Evolutionary conservation across 2,329 filamentous ascomycete species (phyloP).

Genomic region (Paradendryphiella salina): DNA sequence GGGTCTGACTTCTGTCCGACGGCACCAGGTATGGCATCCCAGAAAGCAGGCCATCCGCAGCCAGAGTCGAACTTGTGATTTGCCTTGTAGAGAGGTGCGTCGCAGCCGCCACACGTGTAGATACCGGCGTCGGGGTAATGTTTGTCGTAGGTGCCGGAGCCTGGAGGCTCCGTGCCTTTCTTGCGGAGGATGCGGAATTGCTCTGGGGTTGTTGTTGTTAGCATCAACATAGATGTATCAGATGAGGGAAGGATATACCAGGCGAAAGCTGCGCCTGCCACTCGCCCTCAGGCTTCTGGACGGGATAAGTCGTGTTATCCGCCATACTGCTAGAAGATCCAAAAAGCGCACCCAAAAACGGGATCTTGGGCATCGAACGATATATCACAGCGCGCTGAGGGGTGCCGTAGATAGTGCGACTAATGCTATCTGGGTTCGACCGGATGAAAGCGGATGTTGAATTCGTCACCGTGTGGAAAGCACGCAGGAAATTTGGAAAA

Average conservation of each 20-base stretch:
- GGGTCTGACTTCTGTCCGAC: constrained; percentile 80
- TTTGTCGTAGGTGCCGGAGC: constrained; percentile 82
- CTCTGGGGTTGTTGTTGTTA: constrained; percentile 59
- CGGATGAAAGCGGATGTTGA: constrained; percentile 43
- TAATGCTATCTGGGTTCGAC: constrained; percentile 43
- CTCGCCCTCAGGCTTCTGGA: constrained; percentile 77
- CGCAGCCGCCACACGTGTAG: constrained; percentile 86
- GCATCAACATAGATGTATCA: not conserved
- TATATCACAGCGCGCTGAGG: constrained; percentile 35
- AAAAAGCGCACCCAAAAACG: constrained; percentile 78
- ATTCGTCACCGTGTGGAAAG: constrained; percentile 53
- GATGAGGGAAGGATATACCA: constrained; percentile 52
- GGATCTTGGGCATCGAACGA: constrained; percentile 72
- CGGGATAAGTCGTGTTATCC: constrained; percentile 72
- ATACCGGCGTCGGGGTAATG: constrained; percentile 75
- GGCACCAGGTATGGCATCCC: constrained; percentile 89
- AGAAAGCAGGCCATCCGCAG: constrained; percentile 98
- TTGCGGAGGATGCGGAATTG: constrained; percentile 93
- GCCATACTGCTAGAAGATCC: constrained; percentile 56
- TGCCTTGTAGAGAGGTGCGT: constrained; percentile 87
- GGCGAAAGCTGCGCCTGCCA: constrained; percentile 84
- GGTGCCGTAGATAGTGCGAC: constrained; percentile 34
- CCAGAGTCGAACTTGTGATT: constrained; percentile 94
- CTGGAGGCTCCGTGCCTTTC: constrained; percentile 85
- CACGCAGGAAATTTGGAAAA: constrained; percentile 53